Base-by-base conservation (phyloP, 352 stramenopile species). In the Blastocystis sp. region DNA sequence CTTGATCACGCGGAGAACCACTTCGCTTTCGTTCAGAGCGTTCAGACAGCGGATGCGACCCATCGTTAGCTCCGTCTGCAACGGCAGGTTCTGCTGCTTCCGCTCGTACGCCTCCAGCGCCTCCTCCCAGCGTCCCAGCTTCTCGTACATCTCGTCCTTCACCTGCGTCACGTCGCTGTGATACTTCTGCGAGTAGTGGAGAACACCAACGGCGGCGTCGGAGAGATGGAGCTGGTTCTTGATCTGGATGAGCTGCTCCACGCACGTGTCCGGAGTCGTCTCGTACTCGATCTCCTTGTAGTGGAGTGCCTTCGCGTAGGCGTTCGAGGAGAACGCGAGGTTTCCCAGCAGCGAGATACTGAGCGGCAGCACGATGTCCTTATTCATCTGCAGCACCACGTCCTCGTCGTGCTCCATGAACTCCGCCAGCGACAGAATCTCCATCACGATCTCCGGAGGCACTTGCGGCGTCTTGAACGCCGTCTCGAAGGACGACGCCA, bases 371-470 rank as follows among this genome's bases (percentile, higher is more conserved):
- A 84, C 54, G 21, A 56, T 56, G 44, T 84, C 84, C 27, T 87
- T 87, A 40, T 59, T 91, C 65, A 98, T 98, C 0, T 95, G 94
- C 64, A 99, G 89, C 6, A 91, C 90, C 11, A 85, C 48, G 87
- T 96, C 92, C 48, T 97, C 93, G 84, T 98, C 94, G 75, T 97
- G 94, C 87, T 99, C 96, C 94, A 98, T 98, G 86, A 98, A 99
- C 90, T 98, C 96, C 4, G 94, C 94, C 7, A 99, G 88, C 87
- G 98, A 97, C 7, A 99, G 88, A 32, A 99, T 88, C 38, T 92
- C 93, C 84, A 97, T 94, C 36, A 98, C 85, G 71, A 98, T 98
- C 87, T 98, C 95, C 18, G 95, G 93, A 0, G 95, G 96, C 53
- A 89, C 94, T 86, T 95, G 91, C 27, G 42, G 14, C 63, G 89